Base-by-base conservation (phyloP, 345 rosid species). In the Crucihimalaya himalaica region DNA sequence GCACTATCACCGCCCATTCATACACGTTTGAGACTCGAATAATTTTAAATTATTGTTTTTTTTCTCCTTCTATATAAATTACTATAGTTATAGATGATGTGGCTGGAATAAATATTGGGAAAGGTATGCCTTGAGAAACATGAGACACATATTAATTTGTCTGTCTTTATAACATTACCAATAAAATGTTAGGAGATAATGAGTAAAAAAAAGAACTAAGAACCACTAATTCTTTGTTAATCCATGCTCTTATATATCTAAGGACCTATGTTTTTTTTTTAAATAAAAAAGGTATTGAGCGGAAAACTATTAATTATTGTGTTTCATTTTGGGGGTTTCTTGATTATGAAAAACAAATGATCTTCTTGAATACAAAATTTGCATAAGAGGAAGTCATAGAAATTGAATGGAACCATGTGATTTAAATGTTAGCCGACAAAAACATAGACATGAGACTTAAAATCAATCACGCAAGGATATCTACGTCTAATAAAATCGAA, bases 1-100 rank as follows among this genome's bases (percentile, higher is more conserved):
- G 54, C 46, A 72, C 6, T 15, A 52, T 21, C 69, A 72, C 76
- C 63, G 63, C 35, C 70, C 70, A 72, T 63, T 42, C 54, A 52
- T 29, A 72, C 76, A 63, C 50, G 52, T 71, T 23, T 28, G 39
- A 20, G 35, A 35, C 39, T 63, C 16, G 4, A 19, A 48, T 11
- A 20, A 10, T 4, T 20, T 20, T 48, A 4, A 47, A 16, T 18
- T 47, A 19, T 19, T 47, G 25, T 25, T 48, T 11, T 20, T 20
- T 10, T 4, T 48, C 27, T 48, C 54, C 14, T 48, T 48, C 7
- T 4, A 48, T n/a, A n/a, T n/a, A n/a, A n/a, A n/a, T n/a, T n/a
- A n/a, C n/a, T n/a, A n/a, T n/a, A n/a, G n/a, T n/a, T n/a, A n/a
- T n/a, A n/a, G n/a, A n/a, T n/a, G n/a, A n/a, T n/a, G n/a, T n/a